Conservation (phyloP, 2,329 filamentous ascomycete genomes). For the Exophiala sideris region DNA sequence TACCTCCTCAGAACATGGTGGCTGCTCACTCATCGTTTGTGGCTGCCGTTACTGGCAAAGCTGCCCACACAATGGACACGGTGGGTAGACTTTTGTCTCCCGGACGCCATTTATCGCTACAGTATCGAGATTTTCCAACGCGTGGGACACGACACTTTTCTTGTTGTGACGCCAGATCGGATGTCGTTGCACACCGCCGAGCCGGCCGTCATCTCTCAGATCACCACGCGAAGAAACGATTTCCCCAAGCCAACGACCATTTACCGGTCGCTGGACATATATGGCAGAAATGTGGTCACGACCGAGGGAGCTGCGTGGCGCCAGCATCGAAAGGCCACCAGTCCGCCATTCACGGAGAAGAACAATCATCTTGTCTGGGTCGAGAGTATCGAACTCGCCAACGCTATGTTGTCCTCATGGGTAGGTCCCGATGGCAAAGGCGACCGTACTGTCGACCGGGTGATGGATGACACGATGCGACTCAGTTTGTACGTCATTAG, state of each 20-base stretch:
- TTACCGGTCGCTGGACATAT: conserved; percentile 61
- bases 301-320: conserved; percentile 69
- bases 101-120: conserved; percentile 28
- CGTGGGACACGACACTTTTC: conserved; percentile 59
- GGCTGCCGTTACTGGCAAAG: conserved; percentile 41
- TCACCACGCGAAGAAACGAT: conserved; percentile 63
- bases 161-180: conserved; percentile 58
- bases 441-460: conserved; percentile 52
- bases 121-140: conserved; percentile 52
- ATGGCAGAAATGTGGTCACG: conserved; percentile 68
- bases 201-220: conserved; percentile 63
- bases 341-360: conserved; percentile 71
- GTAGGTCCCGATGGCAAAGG: conserved; percentile 41
- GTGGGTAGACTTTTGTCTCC: conserved; percentile 42
- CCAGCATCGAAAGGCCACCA: conserved; percentile 68
- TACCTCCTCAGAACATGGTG: conserved; percentile 43
- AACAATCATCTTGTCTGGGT: conserved; percentile 67
- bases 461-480: conserved; percentile 64
- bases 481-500: conserved; percentile 59
- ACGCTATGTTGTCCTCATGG: conserved; percentile 60
- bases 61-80: conserved; percentile 41
- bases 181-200: conserved; percentile 58
- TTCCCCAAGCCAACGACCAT: conserved; percentile 66
- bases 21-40: conserved; percentile 45
- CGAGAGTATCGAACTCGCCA: conserved; percentile 62